These are phyloP conservation scores for Phaeosphaeriaceae sp. DNA, from an alignment of 2,329 filamentous ascomycete genomes.

Conservation along the genomic window DNA sequence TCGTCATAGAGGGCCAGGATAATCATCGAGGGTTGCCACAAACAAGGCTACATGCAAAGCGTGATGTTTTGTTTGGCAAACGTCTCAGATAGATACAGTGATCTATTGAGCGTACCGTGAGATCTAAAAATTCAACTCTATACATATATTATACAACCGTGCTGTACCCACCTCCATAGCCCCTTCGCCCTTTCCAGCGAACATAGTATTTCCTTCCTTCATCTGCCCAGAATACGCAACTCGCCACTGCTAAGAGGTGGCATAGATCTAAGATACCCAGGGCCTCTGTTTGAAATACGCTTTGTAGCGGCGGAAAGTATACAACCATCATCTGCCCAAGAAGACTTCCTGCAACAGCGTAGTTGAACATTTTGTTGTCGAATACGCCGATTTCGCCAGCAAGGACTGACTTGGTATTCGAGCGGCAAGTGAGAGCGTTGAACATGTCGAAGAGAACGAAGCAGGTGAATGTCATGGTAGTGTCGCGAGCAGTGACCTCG, in stretches of 20 bases:
- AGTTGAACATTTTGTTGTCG: slow-evolving; percentile 94
- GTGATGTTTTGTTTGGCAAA: too few relatives aligned
- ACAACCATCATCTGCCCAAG: slow-evolving; percentile 89
- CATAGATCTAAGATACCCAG: slow-evolving; percentile 76
- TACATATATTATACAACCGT: slow-evolving; percentile 42
- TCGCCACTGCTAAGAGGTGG: slow-evolving; percentile 75
- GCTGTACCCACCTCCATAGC: slow-evolving; percentile 47
- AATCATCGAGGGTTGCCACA: not conserved
- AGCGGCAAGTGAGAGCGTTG: slow-evolving; percentile 92
- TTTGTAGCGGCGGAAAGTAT: slow-evolving; percentile 91
- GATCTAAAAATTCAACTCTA: not conserved
- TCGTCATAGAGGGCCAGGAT: not conserved
- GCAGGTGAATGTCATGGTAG: slow-evolving; percentile 98
- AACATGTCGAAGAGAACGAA: slow-evolving; percentile 99
- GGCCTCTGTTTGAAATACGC: slow-evolving; percentile 94
- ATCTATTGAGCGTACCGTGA: not conserved
- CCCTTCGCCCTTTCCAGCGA: slow-evolving; percentile 52
- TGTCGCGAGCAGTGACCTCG: slow-evolving; percentile 87
- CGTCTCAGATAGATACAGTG: too few relatives aligned
- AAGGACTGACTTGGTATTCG: slow-evolving; percentile 86
- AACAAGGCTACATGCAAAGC: not conserved
- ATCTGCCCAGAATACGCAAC: slow-evolving; percentile 93
- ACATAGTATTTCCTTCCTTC: slow-evolving; percentile 76
- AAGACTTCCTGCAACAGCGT: slow-evolving; percentile 85
- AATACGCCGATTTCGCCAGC: slow-evolving; percentile 83